Conservation (phyloP, 768 basidiomycete genomes). For the Lactarius sanguifluus region DNA sequence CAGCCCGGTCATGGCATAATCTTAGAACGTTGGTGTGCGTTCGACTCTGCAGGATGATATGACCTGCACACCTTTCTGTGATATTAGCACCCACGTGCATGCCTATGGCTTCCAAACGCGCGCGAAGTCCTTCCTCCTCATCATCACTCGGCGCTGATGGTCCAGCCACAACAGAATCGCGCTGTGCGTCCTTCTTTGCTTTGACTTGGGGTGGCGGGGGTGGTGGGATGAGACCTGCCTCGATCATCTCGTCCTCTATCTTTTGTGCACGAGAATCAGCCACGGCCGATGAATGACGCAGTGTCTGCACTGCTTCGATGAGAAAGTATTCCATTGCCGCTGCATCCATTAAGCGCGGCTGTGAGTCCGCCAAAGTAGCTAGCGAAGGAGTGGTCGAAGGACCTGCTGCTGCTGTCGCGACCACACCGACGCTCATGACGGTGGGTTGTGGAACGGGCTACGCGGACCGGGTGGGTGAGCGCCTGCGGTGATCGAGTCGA, state of each 20-base stretch:
- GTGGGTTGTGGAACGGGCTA: constrained; percentile 27
- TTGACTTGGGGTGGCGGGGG: constrained; percentile 43
- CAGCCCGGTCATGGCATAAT: constrained; percentile 68
- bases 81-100: constrained; percentile 84
- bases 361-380: constrained; percentile 63
- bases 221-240: constrained; percentile 66
- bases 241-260: constrained; percentile 76
- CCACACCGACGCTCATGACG: constrained; percentile 19
- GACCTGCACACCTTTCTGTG: constrained; percentile 66
- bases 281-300: constrained; percentile 71
- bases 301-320: constrained; percentile 73
- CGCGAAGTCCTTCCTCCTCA: constrained; percentile 69
- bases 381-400: constrained; percentile 37
- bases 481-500: not conserved
- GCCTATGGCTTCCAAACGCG: constrained; percentile 79
- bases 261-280: constrained; percentile 66
- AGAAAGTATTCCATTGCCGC: constrained; percentile 83
- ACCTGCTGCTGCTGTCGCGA: constrained; percentile 22
- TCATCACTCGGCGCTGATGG: constrained; percentile 46
- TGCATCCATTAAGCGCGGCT: constrained; percentile 58
- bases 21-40: constrained; percentile 40
- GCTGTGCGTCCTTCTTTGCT: constrained; percentile 40
- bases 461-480: constrained; percentile 3
- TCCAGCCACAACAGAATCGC: constrained; percentile 41
- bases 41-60: constrained; percentile 6